These are phyloP conservation scores for Hyaloperonospora brassicae DNA, from an alignment of 352 stramenopile genomes.

Conservation along the genomic window DNA sequence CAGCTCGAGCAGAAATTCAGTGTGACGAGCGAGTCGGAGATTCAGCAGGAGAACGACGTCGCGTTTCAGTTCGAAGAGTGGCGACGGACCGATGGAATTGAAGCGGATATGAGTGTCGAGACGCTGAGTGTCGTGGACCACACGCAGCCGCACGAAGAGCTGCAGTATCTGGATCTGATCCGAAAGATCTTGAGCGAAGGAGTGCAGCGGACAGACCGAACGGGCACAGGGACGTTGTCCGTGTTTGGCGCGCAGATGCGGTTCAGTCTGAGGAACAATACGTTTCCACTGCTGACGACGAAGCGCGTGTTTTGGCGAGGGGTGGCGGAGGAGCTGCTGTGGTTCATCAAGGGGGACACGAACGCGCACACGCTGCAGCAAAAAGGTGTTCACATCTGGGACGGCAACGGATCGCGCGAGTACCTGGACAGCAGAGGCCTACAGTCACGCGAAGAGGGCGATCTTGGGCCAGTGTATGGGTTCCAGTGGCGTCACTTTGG, in stretches of 20 bases:
- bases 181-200: constrained; percentile 94
- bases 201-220: constrained; percentile 92
- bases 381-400: constrained; percentile 99
- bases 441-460: constrained; percentile 90
- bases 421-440: constrained; percentile 91
- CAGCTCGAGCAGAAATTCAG: constrained; percentile 49
- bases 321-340: constrained; percentile 98
- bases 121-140: constrained; percentile 7
- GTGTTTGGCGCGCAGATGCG: constrained; percentile 97
- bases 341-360: constrained; percentile 98
- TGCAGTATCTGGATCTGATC: constrained; percentile 90
- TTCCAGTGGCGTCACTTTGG: constrained; percentile 99
- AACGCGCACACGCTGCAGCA: constrained; percentile 93
- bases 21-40: constrained; percentile 34
- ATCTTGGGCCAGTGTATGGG: constrained; percentile 94
- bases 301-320: constrained; percentile 99
- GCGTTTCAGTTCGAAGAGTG: constrained; percentile 75
- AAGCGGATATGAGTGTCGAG: neutral
- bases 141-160: constrained; percentile 43
- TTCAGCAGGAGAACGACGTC: constrained; percentile 71
- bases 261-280: constrained; percentile 91
- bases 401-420: constrained; percentile 97
- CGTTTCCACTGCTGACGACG: constrained; percentile 97
- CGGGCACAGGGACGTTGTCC: constrained; percentile 96
- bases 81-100: constrained; percentile 15